Base-by-base conservation (phyloP, 257 asterid genomes). In the Solanum arcanum region DNA sequence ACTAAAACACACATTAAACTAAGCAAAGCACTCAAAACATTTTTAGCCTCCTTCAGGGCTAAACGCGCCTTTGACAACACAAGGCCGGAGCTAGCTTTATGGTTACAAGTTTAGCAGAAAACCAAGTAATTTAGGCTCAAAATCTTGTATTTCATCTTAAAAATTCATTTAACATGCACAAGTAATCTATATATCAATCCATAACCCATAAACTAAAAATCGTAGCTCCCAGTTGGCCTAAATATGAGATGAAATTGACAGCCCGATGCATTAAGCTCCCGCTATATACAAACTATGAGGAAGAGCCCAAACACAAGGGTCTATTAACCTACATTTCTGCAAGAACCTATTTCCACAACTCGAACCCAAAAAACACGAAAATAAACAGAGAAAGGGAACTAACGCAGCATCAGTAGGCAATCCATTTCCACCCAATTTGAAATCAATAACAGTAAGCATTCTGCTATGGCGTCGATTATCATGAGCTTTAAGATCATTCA, bases 381-480 rank as follows among this genome's bases (percentile, higher is more conserved):
- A 87, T 1, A 85, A 46, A 46, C 12, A 41, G 41, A 87, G 31
- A 21, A 83, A 56, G 41, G 39, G 44, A 62, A 92, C 92, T 35
- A 88, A 94, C 97, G 94, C 94, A 8, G 94, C 75, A 56, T 78
- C 87, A 5, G 94, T 89, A 18, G 95, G 96, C 23, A 91, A 87
- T 9, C 92, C 93, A 56, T 93, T 90, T 8, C 98, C 95, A 68
- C 94, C 94, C 78, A 92, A 86, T 87, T 89, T 90, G 76, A 92
- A 29, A 75, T 92, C 94, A 31, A 92, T 27, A 27, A 90, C 91
- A 14, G 91, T 78, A 14, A 92, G 93, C 90, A 91, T 90, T 89
- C 94, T 90, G 20, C 92, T 91, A 59, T 92, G 94, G n/a, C 94
- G 90, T 49, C 29, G 70, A 29, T 72, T 69, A 88, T 92, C 94